Evolutionary conservation across 148 eudicot genomes (phyloP).

Genomic region (Bassia scoparia): DNA sequence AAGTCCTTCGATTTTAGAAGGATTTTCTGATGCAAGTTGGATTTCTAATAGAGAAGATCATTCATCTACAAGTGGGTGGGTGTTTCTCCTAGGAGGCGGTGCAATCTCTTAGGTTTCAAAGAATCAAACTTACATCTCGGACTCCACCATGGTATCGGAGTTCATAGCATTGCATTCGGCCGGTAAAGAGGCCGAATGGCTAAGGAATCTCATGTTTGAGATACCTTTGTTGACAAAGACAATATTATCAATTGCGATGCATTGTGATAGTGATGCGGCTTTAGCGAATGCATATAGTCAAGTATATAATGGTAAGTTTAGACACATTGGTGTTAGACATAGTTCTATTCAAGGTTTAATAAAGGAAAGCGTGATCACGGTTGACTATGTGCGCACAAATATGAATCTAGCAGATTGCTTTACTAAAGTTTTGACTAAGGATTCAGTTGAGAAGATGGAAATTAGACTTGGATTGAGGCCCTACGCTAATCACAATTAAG

Average conservation of each 20-base stretch:
- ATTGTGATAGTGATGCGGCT: conserved; percentile 1
- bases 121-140: conserved; percentile 15
- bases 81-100: conserved; percentile 3
- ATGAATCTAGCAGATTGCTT: too few species aligned
- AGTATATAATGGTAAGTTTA: too few species aligned
- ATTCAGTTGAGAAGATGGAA: too few species aligned
- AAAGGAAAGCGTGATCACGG: too few species aligned
- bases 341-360: too few species aligned
- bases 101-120: background rate
- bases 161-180: background rate
- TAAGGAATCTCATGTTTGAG: background rate
- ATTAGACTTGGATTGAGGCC: too few species aligned
- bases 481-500: too few species aligned
- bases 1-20: background rate
- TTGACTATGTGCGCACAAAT: too few species aligned
- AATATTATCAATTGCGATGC: background rate
- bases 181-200: conserved; percentile 7
- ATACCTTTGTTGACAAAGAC: background rate
- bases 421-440: too few species aligned
- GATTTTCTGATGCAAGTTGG: background rate
- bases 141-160: conserved; percentile 17
- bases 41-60: background rate
- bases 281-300: conserved; percentile 6
- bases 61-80: background rate
- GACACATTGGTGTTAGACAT: too few species aligned